A percentile compares a stretch with the other conserved stretches of the same genome.
Evolutionary conservation across 148 eudicot species (phyloP).

Genomic region (Selenicereus undatus): DNA sequence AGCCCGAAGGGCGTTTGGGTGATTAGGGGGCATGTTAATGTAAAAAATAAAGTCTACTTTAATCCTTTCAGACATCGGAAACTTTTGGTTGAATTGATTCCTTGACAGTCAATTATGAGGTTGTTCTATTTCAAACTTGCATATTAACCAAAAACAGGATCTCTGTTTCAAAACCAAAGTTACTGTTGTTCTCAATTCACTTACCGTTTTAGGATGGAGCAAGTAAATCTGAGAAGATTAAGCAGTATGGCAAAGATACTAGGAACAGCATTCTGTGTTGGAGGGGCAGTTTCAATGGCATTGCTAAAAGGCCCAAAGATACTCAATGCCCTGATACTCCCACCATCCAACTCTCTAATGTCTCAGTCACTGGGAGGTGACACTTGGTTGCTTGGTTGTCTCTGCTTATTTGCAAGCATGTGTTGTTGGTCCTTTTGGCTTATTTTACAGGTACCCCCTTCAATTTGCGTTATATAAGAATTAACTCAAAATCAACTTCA

Average conservation of each 20-base stretch:
- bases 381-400: slow-evolving; percentile 67
- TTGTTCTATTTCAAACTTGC: background rate
- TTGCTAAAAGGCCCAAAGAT: slow-evolving; percentile 68
- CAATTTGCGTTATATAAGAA: no score
- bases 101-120: no score
- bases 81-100: no score
- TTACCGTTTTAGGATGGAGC: slow-evolving; percentile 46
- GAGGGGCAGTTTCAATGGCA: slow-evolving; percentile 66
- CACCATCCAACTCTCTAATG: slow-evolving; percentile 26
- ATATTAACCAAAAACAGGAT: background rate
- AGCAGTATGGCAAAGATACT: slow-evolving; percentile 67
- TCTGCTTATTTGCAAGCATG: slow-evolving; percentile 51
- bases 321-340: slow-evolving; percentile 36
- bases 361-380: slow-evolving; percentile 26
- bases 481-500: background rate
- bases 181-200: background rate
- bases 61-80: no score
- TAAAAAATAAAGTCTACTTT: no score
- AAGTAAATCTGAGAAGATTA: slow-evolving; percentile 42
- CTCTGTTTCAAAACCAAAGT: background rate
- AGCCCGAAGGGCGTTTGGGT: no score
- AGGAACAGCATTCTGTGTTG: slow-evolving; percentile 61
- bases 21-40: no score
- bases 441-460: slow-evolving; percentile 60
- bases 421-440: slow-evolving; percentile 81